Percentiles rank a stretch among this genome's conserved stretches.
Conservation (phyloP, 2,329 filamentous ascomycete genomes). For the Verticillium albo-atrum region DNA sequence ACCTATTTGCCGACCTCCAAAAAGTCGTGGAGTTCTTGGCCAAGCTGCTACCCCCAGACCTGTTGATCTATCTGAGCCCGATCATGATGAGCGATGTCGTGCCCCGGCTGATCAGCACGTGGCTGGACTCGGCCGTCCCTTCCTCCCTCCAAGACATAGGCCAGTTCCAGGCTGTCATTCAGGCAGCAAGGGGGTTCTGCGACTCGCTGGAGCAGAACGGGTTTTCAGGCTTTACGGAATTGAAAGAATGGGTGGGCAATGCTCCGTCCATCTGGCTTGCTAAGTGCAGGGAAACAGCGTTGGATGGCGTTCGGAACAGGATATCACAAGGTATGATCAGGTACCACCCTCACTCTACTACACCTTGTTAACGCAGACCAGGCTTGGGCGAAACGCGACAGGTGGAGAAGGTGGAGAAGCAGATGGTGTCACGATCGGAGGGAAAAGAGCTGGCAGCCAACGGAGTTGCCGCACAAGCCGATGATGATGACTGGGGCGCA, state of each 20-base stretch:
- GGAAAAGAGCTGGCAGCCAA: conserved; percentile 61
- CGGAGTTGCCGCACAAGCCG: conserved; percentile 32
- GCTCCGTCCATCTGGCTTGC: conserved; percentile 81
- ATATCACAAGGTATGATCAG: conserved; percentile 51
- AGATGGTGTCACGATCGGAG: conserved; percentile 64
- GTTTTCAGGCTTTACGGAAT: conserved; percentile 57
- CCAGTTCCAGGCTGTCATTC: conserved; percentile 67
- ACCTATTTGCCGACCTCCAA: conserved; percentile 51
- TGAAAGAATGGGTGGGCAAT: conserved; percentile 76
- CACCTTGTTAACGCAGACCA: not conserved
- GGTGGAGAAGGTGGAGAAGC: conserved; percentile 82
- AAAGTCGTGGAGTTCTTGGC: conserved; percentile 48
- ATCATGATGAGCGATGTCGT: conserved; percentile 68
- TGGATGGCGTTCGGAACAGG: conserved; percentile 68
- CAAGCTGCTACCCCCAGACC: conserved; percentile 45
- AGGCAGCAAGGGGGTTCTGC: conserved; percentile 60
- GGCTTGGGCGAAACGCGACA: conserved; percentile 58
- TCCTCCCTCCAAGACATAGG: conserved; percentile 66
- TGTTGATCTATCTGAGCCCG: conserved; percentile 58
- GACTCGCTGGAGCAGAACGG: conserved; percentile 54
- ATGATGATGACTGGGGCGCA: conserved; percentile 67
- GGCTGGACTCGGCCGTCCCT: conserved; percentile 75
- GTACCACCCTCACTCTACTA: not conserved
- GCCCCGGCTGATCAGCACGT: conserved; percentile 63
- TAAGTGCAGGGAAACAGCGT: conserved; percentile 73